Base-by-base conservation (phyloP, 306 rosid species). In the Vicia sativa region DNA sequence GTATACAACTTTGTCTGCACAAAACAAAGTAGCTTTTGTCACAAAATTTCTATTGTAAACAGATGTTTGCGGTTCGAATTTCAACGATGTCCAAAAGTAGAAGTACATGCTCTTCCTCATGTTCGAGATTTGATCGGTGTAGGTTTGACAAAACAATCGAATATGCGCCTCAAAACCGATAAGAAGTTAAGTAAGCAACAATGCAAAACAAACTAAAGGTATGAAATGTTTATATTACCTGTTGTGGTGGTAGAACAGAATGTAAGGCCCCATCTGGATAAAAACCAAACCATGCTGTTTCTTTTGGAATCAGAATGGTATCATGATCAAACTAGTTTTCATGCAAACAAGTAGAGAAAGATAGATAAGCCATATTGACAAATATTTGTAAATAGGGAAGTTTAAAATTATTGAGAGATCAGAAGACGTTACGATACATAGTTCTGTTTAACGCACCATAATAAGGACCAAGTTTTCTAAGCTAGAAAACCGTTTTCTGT, bases 231-330 rank as follows among this genome's bases (percentile, higher is more conserved):
- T 64, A 43, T 49, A 37, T 70, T 77, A 88, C 95, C 91, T 86
- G 83, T 71, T 85, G 88, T 4, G 79, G 81, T 0, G 80, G 76
- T 59, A 88, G 58, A 76, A 88, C 60, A 31, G 87, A 77, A 76
- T 79, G 62, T 41, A 68, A 78, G 57, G 86, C 79, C 26, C 95
- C 95, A 61, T 85, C 84, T 10, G 89, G 86, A 70, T 11, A 88
- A 77, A 81, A 88, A 44, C 95, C 95, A 62, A 88, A 88, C 95
- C 95, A 88, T 4, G 91, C 73, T 35, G 91, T 88, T 77, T 88
- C 89, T 81, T 78, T 85, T 37, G 91, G 95, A 78, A 85, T 78
- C 73, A 88, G 11, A 59, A 88, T 23, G 7, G 72, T 64, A 48
- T 88, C 95, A 4, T 86, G 80, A 60, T 81, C 84, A 76, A 88